phyloP scores from a whole-genome alignment of 495 filamentous ascomycete genomes.

The Astrocystis sublimbata region DNA sequence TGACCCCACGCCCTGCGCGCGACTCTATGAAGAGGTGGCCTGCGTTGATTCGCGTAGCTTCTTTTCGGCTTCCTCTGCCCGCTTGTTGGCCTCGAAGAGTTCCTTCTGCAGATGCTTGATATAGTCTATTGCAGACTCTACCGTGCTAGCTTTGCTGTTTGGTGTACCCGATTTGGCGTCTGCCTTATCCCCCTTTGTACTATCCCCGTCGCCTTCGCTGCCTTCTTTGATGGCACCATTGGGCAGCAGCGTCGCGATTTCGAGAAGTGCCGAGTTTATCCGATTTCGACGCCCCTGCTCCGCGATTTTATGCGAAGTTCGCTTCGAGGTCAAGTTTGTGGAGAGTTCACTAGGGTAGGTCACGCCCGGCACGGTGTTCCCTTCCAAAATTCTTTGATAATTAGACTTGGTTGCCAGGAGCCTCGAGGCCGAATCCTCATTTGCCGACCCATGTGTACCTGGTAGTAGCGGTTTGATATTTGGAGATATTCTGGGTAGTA shows the following conservation, averaged over 20 bases:
- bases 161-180: conserved; percentile 48
- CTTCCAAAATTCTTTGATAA: conserved; percentile 96
- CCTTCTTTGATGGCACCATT: conserved; percentile 40
- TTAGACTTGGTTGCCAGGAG: conserved; percentile 93
- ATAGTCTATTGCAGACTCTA: conserved; percentile 94
- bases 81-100: conserved; percentile 63
- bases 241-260: conserved; percentile 84
- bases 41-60: conserved; percentile 42
- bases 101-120: conserved; percentile 82
- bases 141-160: conserved; percentile 93
- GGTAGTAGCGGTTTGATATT: conserved; percentile 90
- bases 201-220: conserved; percentile 41
- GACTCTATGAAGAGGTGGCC: not conserved
- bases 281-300: conserved; percentile 94
- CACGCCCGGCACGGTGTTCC: conserved; percentile 84
- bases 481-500: conserved; percentile 91
- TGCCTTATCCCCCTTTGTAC: conserved; percentile 45
- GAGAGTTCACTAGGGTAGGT: conserved; percentile 88
- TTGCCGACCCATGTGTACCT: conserved; percentile 51
- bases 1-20: not conserved
- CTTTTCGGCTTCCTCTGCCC: conserved; percentile 65
- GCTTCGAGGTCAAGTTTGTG: conserved; percentile 91
- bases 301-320: conserved; percentile 95
- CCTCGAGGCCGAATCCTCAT: conserved; percentile 73
- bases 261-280: conserved; percentile 90